Evolutionary conservation across 176 grass and related monocot species (phyloP).

Genomic region (Oropetium thomaeum): DNA sequence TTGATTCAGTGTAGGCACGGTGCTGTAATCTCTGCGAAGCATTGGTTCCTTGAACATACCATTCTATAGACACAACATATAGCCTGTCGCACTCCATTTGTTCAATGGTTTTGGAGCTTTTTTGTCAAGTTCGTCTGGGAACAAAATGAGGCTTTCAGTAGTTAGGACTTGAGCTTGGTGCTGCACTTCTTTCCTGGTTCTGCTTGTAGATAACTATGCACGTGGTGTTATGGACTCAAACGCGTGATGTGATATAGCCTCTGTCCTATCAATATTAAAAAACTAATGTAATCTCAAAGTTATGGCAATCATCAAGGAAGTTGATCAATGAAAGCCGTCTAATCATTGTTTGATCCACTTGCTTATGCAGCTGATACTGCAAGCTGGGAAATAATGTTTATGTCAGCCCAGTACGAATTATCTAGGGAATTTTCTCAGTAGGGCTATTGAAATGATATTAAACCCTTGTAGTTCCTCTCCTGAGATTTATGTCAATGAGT

Average conservation of each 20-base stretch:
- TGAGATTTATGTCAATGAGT: conserved; percentile 16
- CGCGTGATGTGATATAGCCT: conserved; percentile 12
- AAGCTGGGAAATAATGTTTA: conserved; percentile 3
- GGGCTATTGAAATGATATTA: background rate
- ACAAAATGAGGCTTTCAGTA: conserved; percentile 59
- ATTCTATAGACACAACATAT: background rate
- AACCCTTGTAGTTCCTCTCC: background rate
- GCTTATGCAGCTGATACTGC: conserved; percentile 22
- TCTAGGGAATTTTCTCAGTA: conserved; percentile 13
- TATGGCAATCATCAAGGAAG: background rate
- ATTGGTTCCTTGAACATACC: conserved; percentile 17
- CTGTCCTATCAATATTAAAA: conserved; percentile 31
- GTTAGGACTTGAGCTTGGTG: conserved; percentile 46
- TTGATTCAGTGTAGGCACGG: conserved; percentile 70
- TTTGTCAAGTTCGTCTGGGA: conserved; percentile 14
- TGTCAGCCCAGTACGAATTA: conserved; percentile 18
- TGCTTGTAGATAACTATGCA: conserved; percentile 47
- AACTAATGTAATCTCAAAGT: conserved; percentile 25
- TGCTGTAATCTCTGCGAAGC: conserved; percentile 11
- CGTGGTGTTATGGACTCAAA: conserved; percentile 34
- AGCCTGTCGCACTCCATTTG: conserved; percentile 1
- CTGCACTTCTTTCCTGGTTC: conserved; percentile 21
- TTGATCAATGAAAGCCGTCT: conserved; percentile 22
- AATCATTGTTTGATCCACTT: conserved; percentile 5
- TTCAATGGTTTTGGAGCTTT: conserved; percentile 37